A percentile compares a stretch with the other conserved stretches of the same genome.
Conservation (phyloP, 106 monocot genomes). For the Phalaenopsis equestris region DNA sequence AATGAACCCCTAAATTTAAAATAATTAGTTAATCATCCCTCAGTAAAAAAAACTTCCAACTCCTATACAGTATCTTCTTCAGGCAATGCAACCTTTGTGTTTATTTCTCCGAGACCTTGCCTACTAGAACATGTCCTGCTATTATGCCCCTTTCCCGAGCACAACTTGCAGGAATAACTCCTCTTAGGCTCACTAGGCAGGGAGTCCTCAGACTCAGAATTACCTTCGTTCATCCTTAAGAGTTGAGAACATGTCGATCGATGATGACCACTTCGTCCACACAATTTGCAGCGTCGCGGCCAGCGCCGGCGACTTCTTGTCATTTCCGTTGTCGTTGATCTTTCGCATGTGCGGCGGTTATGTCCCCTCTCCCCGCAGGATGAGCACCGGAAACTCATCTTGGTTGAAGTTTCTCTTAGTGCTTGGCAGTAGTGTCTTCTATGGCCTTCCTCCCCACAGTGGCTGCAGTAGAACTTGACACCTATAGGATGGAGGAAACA, state of each 20-base stretch:
- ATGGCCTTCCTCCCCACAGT: conserved; percentile 77
- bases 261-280: conserved; percentile 57
- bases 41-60: too few species aligned
- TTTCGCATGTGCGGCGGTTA: conserved; percentile 60
- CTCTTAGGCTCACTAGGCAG: conserved; percentile 13
- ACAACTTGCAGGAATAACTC: conserved; percentile 46
- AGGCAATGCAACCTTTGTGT: background rate
- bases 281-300: conserved; percentile 27
- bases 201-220: background rate
- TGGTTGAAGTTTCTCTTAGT: conserved; percentile 24
- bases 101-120: background rate
- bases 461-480: conserved; percentile 69
- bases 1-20: too few species aligned
- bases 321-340: conserved; percentile 12
- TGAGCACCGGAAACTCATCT: conserved; percentile 36
- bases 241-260: conserved; percentile 42
- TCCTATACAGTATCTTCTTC: background rate
- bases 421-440: conserved; percentile 60
- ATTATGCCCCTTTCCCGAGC: conserved; percentile 62
- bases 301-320: background rate
- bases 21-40: too few species aligned
- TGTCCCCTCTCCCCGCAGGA: conserved; percentile 63
- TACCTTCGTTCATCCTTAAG: background rate
- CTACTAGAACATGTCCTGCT: conserved; percentile 52
- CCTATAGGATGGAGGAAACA: conserved; percentile 32